phyloP scores from a whole-genome alignment of 352 stramenopile genomes.

The Globisporangium middletonii region DNA sequence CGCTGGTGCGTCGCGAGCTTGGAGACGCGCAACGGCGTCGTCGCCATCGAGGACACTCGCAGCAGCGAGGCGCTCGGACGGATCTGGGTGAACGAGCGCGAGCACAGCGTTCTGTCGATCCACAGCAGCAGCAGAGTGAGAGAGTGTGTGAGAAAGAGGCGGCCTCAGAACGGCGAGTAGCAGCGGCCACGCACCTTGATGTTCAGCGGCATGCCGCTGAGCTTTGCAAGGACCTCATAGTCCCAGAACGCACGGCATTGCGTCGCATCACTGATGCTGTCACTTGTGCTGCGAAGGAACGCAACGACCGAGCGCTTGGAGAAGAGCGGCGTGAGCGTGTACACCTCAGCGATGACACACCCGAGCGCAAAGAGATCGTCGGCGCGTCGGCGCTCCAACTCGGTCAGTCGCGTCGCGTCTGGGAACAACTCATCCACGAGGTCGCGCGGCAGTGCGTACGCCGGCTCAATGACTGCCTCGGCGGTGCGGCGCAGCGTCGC shows the following conservation, averaged over 20 bases:
- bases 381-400: constrained; percentile 27
- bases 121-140: not conserved
- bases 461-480: constrained; percentile 40
- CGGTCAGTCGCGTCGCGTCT: constrained; percentile 14
- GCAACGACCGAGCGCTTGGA: constrained; percentile 35
- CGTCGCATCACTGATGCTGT: not conserved
- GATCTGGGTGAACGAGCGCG: constrained; percentile 43
- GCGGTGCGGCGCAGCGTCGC: constrained; percentile 11
- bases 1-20: not conserved
- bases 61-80: constrained; percentile 27
- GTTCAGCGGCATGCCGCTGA: constrained; percentile 30
- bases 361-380: constrained; percentile 60
- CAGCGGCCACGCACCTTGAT: constrained; percentile 33
- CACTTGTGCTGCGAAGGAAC: constrained; percentile 22
- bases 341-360: constrained; percentile 67
- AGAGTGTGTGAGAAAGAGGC: not conserved
- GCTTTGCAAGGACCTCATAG: constrained; percentile 15
- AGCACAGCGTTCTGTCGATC: constrained; percentile 28
- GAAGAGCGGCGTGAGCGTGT: constrained; percentile 50
- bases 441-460: constrained; percentile 22
- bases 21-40: constrained; percentile 17
- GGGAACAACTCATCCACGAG: constrained; percentile 15
- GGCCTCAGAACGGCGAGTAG: not conserved
- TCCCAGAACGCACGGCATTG: constrained; percentile 18
- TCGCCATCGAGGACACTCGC: constrained; percentile 25